phyloP scores from a whole-genome alignment of 2,329 filamentous ascomycete species.

The Akanthomyces muscarius region DNA sequence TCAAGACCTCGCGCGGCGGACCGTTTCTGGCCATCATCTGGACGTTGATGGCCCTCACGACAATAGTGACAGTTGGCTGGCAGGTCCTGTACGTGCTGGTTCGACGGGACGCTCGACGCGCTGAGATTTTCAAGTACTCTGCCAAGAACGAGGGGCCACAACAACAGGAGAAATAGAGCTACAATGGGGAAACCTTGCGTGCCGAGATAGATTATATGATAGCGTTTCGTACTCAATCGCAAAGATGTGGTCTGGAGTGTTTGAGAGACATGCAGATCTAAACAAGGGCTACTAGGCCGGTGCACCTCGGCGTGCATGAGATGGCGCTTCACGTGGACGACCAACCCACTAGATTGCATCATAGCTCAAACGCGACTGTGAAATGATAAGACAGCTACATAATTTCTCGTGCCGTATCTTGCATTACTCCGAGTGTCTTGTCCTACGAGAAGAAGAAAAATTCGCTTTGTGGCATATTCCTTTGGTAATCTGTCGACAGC shows the following conservation, averaged over 20 bases:
- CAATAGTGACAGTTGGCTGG: neutral
- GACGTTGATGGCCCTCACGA: constrained; percentile 1
- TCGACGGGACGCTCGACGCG: neutral
- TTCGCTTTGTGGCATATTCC: no score
- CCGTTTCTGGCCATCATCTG: neutral
- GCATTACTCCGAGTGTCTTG: neutral
- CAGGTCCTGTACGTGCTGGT: neutral
- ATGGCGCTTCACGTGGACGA: constrained; percentile 13
- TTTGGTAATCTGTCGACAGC: neutral
- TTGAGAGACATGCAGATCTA: neutral
- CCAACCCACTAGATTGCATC: constrained; percentile 9
- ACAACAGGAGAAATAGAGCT: neutral
- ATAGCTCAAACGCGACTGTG: neutral
- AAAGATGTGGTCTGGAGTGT: neutral
- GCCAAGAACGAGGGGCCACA: neutral
- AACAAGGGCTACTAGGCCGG: neutral
- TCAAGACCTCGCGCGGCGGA: neutral
- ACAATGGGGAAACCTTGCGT: no score
- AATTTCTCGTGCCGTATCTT: neutral
- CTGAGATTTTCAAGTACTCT: neutral
- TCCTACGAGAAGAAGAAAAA: neutral
- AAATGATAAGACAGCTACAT: neutral
- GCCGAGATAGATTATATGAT: no score
- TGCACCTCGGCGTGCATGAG: neutral
- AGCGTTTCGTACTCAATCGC: neutral